A percentile compares a stretch with the other conserved stretches of the same genome.
These are phyloP conservation scores for Exophiala dermatitidis DNA, from an alignment of 2,329 filamentous ascomycete genomes.

Conservation along the genomic window DNA sequence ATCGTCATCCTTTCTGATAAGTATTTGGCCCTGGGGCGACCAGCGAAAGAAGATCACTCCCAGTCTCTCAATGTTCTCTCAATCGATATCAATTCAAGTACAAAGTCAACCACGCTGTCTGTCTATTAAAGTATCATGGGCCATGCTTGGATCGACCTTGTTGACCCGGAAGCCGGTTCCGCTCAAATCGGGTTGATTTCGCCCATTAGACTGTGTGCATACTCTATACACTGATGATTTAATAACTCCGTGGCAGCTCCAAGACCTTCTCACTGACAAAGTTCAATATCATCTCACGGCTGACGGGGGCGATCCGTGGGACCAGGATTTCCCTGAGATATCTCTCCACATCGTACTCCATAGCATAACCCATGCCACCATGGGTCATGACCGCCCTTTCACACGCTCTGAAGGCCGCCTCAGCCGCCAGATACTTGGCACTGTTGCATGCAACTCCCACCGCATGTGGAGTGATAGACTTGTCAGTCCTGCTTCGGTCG, in stretches of 20 bases:
- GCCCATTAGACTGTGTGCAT: too few relatives aligned
- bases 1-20: background rate
- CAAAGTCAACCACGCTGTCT: background rate
- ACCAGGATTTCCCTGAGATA: constrained; percentile 55
- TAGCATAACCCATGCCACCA: constrained; percentile 58
- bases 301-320: constrained; percentile 54
- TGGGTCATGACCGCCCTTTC: constrained; percentile 52
- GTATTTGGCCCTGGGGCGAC: too few relatives aligned
- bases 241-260: constrained; percentile 41
- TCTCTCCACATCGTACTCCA: constrained; percentile 56
- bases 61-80: too few relatives aligned
- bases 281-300: constrained; percentile 45
- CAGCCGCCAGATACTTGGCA: constrained; percentile 57
- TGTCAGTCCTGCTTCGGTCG: constrained; percentile 48
- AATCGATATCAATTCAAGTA: background rate
- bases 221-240: constrained; percentile 4
- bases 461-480: constrained; percentile 41
- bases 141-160: too few relatives aligned
- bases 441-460: constrained; percentile 61
- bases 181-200: too few relatives aligned
- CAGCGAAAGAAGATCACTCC: too few relatives aligned
- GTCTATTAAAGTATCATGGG: too few relatives aligned
- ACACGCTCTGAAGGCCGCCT: constrained; percentile 55
- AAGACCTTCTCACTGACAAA: constrained; percentile 42
- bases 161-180: too few relatives aligned